Base-by-base conservation (phyloP, 2,329 filamentous ascomycete genomes). In the Cordyceps militaris region DNA sequence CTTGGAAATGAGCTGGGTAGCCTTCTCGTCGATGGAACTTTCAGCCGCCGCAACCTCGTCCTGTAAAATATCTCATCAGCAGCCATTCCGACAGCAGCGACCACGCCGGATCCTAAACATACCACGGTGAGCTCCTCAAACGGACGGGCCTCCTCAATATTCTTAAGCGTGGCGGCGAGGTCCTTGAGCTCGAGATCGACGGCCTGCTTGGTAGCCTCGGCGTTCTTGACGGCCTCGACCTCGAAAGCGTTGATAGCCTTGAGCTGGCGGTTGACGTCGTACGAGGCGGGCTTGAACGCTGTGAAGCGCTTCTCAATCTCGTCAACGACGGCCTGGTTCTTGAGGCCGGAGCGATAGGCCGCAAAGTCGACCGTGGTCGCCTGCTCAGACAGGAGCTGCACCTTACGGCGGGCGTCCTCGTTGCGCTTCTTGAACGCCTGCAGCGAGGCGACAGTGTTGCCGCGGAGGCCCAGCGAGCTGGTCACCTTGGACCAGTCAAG, bases 381-480 rank as follows among this genome's bases (percentile, higher is more conserved):
- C 73, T 88, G 86, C 77, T 96, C 91, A 63, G 84, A 86, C 60
- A 99, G 90, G 62, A 84, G 69, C 76, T 88, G 85, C 62, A 99
- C 83, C 79, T 93, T 93, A 81, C 94, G 93, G 78, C 93, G 92
- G 73, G 91, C 93, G 74, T 97, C 92, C 74, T 99, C 94, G 83
- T 97, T 97, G 80, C 94, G 92, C 86, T 96, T 94, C 86, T 99
- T 99, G 88, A 99, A 99, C 65, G 90, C 84, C 75, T 93, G 88
- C 62, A 99, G 91, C 62, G 93, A 88, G 69, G 87, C 79, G 67
- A 90, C 92, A 67, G 94, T 99, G 80, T 91, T 89, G 75, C 94
- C 94, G 76, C 90, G 90, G 76, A 99, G 91, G 75, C 93, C 93
- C 70, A 99, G 91, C 72, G 93, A 95, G 78, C 84, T 85, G 78